These are phyloP conservation scores for Hemisphaericaspora xylanilytica DNA, from an alignment of 1,139 yeast species.

Conservation along the genomic window DNA sequence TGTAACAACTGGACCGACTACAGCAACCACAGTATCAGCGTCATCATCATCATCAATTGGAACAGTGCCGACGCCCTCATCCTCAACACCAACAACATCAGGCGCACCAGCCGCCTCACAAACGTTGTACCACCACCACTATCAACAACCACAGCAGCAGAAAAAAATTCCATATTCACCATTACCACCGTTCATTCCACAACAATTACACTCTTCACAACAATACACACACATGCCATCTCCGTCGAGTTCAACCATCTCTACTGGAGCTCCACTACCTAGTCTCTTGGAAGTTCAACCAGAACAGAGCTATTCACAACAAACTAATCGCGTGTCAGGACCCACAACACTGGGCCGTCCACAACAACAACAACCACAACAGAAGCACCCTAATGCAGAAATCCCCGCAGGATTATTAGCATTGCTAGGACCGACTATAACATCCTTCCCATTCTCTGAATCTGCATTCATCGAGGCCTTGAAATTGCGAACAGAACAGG, in stretches of 20 bases:
- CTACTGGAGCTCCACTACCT: constrained; percentile 5
- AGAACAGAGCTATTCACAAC: too few species aligned
- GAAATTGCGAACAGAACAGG: constrained; percentile 70
- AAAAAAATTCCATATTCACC: not conserved
- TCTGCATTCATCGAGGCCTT: constrained; percentile 62
- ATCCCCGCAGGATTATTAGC: constrained; percentile 23
- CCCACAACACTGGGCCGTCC: constrained; percentile 5
- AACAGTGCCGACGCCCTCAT: not conserved
- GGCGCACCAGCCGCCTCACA: not conserved
- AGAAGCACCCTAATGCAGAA: not conserved
- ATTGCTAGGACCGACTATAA: constrained; percentile 53
- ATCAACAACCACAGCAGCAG: not conserved
- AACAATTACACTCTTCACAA: not conserved
- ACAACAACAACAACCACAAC: constrained; percentile 1
- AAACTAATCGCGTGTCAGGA: too few species aligned
- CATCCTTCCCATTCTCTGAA: constrained; percentile 61
- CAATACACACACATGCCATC: not conserved
- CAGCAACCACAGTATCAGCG: constrained; percentile 1
- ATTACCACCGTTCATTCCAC: not conserved
- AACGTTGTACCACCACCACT: not conserved
- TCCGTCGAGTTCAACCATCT: not conserved
- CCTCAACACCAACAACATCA: not conserved
- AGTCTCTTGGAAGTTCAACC: constrained; percentile 1
- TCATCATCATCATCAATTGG: not conserved
- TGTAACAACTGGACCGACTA: not conserved